A percentile compares a stretch with the other conserved stretches of the same genome.
Conservation (phyloP, 495 filamentous ascomycete species). For the Annulohypoxylon bovei region DNA sequence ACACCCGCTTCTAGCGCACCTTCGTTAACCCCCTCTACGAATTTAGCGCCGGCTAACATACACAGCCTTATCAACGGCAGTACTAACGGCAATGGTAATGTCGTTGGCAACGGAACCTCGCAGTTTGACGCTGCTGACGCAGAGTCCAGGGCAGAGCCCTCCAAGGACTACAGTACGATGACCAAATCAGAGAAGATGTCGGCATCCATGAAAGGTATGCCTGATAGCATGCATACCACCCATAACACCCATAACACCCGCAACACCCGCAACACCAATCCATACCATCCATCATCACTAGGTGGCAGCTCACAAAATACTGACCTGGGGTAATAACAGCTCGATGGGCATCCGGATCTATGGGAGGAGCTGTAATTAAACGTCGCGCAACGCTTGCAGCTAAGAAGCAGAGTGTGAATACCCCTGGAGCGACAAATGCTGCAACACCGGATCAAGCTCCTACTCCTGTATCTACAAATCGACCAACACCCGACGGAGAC, state of each 20-base stretch:
- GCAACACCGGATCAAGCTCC: conserved; percentile 5
- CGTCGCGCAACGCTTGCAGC: conserved; percentile 60
- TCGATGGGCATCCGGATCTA: conserved; percentile 61
- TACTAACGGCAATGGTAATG: conserved; percentile 7
- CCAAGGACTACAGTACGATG: conserved; percentile 60
- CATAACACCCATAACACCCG: not conserved
- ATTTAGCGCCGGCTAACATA: conserved; percentile 10
- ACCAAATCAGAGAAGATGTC: conserved; percentile 65
- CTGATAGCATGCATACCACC: not conserved
- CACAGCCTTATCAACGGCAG: conserved; percentile 10
- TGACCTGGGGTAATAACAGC: conserved; percentile 46
- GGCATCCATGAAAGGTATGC: conserved; percentile 60
- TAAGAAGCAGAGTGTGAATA: conserved; percentile 51
- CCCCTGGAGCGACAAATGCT: conserved; percentile 1
- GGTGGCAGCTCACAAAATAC: conserved; percentile 7
- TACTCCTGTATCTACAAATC: conserved; percentile 2
- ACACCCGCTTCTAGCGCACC: conserved; percentile 32
- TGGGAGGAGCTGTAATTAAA: conserved; percentile 59
- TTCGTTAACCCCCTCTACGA: conserved; percentile 28
- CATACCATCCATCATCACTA: not conserved
- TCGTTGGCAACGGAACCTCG: conserved; percentile 21
- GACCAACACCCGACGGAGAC: not conserved
- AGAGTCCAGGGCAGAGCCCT: conserved; percentile 32
- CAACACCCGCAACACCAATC: not conserved
- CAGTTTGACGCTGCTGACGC: conserved; percentile 6